A percentile compares a stretch with the other conserved stretches of the same genome.
These are phyloP conservation scores for Penicillium sp. DNA, from an alignment of 2,329 filamentous ascomycete species.

Conservation along the genomic window DNA sequence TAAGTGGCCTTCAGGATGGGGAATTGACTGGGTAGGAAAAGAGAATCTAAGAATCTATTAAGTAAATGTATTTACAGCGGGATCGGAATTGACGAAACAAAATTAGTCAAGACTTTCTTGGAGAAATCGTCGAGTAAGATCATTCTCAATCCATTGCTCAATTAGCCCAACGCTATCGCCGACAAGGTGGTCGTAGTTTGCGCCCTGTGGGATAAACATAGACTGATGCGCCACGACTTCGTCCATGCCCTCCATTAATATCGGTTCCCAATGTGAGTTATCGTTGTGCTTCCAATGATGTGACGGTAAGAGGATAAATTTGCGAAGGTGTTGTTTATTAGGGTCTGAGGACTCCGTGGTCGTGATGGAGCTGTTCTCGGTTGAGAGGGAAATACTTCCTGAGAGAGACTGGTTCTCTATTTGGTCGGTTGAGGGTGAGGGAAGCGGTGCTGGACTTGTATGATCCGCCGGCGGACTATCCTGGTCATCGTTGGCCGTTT, in stretches of 20 bases:
- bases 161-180: slow-evolving; percentile 62
- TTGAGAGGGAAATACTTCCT: slow-evolving; percentile 5
- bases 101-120: slow-evolving; percentile 14
- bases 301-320: slow-evolving; percentile 68
- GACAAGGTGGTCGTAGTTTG: slow-evolving; percentile 68
- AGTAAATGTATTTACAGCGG: neutral
- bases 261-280: slow-evolving; percentile 66
- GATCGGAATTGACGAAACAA: neutral
- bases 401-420: slow-evolving; percentile 1
- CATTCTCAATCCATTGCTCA: slow-evolving; percentile 53
- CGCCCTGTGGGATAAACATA: slow-evolving; percentile 60
- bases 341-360: slow-evolving; percentile 17
- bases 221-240: slow-evolving; percentile 79
- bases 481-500: neutral
- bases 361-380: slow-evolving; percentile 7
- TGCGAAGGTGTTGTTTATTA: slow-evolving; percentile 49
- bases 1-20: neutral
- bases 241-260: slow-evolving; percentile 75
- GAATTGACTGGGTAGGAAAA: neutral
- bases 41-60: neutral
- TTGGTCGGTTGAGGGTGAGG: neutral
- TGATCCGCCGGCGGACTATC: neutral
- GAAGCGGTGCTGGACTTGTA: neutral
- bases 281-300: slow-evolving; percentile 46
- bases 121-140: slow-evolving; percentile 13